phyloP scores from a whole-genome alignment of 768 basidiomycete species.

The Porphyrellus cyaneotinctus region DNA sequence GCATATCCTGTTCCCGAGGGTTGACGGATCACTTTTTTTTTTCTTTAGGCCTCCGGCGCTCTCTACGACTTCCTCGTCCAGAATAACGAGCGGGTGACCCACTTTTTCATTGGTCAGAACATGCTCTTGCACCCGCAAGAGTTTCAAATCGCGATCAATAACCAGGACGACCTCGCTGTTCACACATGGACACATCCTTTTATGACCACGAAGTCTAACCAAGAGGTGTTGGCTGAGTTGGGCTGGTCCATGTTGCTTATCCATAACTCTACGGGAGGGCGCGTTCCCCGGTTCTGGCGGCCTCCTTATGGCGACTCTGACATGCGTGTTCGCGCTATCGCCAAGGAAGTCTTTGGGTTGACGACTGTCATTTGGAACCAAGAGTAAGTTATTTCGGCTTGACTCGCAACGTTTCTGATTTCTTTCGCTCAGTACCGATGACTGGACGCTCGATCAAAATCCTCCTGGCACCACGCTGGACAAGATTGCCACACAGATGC shows the following conservation, averaged over 20 bases:
- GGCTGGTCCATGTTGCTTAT: constrained; percentile 82
- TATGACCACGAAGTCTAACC: constrained; percentile 75
- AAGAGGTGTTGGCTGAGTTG: constrained; percentile 62
- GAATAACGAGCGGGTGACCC: constrained; percentile 72
- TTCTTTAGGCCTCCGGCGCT: constrained; percentile 34
- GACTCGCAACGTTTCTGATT: neutral
- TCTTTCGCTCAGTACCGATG: constrained; percentile 49
- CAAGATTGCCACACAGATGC: constrained; percentile 46
- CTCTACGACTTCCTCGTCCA: constrained; percentile 64
- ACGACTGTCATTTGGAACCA: constrained; percentile 88
- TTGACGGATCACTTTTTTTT: neutral
- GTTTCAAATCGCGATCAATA: constrained; percentile 51
- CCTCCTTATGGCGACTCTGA: constrained; percentile 87
- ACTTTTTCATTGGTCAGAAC: constrained; percentile 87
- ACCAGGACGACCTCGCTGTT: constrained; percentile 38
- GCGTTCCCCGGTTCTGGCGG: constrained; percentile 76
- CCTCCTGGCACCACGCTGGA: constrained; percentile 41
- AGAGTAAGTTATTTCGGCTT: constrained; percentile 48
- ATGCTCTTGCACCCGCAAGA: constrained; percentile 54
- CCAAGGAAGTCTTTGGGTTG: constrained; percentile 81
- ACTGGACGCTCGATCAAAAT: constrained; percentile 60
- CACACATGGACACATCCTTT: constrained; percentile 69
- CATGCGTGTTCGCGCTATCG: constrained; percentile 79
- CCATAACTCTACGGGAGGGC: constrained; percentile 75
- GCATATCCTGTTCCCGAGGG: neutral